Evolutionary conservation across 805 yeast species (phyloP), one percentile per base, ranked within the genome.

Genomic region (Monosporozyma aquatica): DNA sequence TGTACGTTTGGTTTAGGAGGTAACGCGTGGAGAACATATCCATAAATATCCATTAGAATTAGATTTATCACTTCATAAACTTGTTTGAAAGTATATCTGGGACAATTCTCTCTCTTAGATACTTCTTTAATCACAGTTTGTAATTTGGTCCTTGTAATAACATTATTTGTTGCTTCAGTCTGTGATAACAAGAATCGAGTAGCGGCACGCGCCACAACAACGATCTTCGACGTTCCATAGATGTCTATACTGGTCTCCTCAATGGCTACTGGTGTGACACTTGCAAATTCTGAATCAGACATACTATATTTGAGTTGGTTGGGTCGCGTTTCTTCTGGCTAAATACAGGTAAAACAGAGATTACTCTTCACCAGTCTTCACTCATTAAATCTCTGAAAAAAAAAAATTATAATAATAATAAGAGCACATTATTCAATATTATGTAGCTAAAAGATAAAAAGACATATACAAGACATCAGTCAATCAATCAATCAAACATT

Each of bases 41-140:
- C 63, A 43, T 49, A 58, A 10, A 56, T 48, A 42, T 52, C 55
- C 6, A n/a, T 35, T n/a, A 60, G 36, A 6, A 57, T 49, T 5
- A 21, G 14, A 37, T 58, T 55, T 14, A 54, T 41, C 13, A 46
- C 44, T 10, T 20, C 38, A 14, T 44, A 50, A n/a, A 56, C 24
- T 3, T 5, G 10, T 2, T 37, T 42, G 39, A 60, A 55, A 9
- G 44, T 34, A 3, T 38, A 37, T 13, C 41, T 43, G 6, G 41
- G 27, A 5, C 21, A n/a, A 33, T 54, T 54, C 40, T 58, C 59
- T 29, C 49, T 48, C 5, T 43, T 42, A 5, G 47, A 23, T 4
- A 44, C 36, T 2, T 56, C 61, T n/a, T 49, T 45, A 4, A 55
- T 46, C 13, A 39, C 46, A 28, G 46, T 47, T 14, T 47, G 46